Evolutionary conservation across 306 rosid species (phyloP).

Genomic region (Prunus mongolica): DNA sequence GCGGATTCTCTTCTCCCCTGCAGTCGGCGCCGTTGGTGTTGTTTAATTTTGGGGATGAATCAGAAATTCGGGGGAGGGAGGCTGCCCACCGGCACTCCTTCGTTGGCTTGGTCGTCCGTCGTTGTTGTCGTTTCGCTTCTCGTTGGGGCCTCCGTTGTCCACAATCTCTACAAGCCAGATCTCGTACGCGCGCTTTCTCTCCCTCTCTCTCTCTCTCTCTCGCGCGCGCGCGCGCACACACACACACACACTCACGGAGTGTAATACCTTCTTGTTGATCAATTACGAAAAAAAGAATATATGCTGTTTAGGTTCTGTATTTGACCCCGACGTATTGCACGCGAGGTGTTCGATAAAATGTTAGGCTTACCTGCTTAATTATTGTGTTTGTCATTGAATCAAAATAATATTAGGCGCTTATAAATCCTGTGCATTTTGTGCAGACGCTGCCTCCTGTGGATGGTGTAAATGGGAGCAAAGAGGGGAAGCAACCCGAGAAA

Average conservation of each 20-base stretch:
- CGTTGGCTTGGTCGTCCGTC: slow-evolving; percentile 26
- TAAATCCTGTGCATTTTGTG: background rate
- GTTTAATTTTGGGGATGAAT: slow-evolving; percentile 1
- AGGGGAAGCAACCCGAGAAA: background rate
- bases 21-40: background rate
- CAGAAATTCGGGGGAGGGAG: slow-evolving; percentile 24
- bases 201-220: background rate
- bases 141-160: slow-evolving; percentile 31
- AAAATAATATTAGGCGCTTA: background rate
- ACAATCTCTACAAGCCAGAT: slow-evolving; percentile 26
- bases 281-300: background rate
- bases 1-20: background rate
- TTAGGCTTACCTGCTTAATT: background rate
- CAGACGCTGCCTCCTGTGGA: slow-evolving; percentile 23
- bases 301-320: background rate
- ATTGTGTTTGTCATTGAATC: background rate
- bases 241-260: background rate
- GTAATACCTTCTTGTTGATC: background rate
- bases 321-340: background rate
- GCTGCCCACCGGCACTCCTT: slow-evolving; percentile 28
- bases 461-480: background rate
- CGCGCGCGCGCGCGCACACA: too few relatives aligned
- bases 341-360: slow-evolving; percentile 20
- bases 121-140: slow-evolving; percentile 30
- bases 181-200: background rate